Evolutionary conservation across 2,329 filamentous ascomycete species (phyloP).

Genomic region (Daldinia sp.): DNA sequence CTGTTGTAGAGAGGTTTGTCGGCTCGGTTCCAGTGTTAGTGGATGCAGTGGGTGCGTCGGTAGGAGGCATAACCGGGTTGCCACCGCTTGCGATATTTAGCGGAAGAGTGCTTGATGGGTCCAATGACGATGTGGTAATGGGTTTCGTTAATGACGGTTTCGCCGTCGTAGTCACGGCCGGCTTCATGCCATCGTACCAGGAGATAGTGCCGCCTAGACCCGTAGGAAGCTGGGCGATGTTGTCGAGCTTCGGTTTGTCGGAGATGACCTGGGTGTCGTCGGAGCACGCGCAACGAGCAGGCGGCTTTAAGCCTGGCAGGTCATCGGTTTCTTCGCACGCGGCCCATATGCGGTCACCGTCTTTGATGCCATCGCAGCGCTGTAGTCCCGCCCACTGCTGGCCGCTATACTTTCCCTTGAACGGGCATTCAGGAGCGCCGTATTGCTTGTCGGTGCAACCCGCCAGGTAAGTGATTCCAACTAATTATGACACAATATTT

Average conservation of each 20-base stretch:
- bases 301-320: conserved; percentile 6
- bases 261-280: conserved; percentile 14
- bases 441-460: conserved; percentile 38
- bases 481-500: neutral
- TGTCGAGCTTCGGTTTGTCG: conserved; percentile 9
- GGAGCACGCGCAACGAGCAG: conserved; percentile 24
- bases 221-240: conserved; percentile 25
- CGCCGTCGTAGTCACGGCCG: neutral
- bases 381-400: conserved; percentile 32
- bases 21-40: neutral
- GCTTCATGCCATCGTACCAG: conserved; percentile 19
- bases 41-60: conserved; percentile 6
- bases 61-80: neutral
- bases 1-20: conserved; percentile 11
- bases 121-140: neutral
- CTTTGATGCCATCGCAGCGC: conserved; percentile 22
- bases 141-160: neutral
- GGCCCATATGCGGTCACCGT: conserved; percentile 19
- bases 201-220: conserved; percentile 24
- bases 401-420: conserved; percentile 23
- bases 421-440: conserved; percentile 20
- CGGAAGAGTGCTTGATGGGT: neutral
- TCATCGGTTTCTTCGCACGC: conserved; percentile 30
- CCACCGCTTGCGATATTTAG: neutral
- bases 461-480: conserved; percentile 31